Base-by-base conservation (phyloP, 2,329 filamentous ascomycete species). In the Penicillium sp. region DNA sequence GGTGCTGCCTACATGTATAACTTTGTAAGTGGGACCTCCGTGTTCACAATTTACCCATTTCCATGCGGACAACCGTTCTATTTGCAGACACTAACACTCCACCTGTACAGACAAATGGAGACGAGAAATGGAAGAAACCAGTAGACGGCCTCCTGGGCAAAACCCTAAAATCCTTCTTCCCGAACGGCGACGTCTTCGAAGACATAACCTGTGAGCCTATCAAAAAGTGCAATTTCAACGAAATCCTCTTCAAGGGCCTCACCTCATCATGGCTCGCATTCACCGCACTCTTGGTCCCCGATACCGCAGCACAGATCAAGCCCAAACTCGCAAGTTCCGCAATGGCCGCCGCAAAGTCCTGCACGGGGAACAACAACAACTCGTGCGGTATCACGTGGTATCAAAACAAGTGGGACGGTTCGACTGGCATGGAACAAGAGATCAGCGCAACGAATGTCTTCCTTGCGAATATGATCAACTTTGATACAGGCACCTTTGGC, bases 1-100 rank as follows among this genome's bases (percentile, higher is more conserved):
- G 88, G 88, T 1, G 81, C 81, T 1, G 87, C 87, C 0, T 85
- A 84, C 60, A 84, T 91, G 82, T 90, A 88, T 71, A 88, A 90
- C 68, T 81, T 68, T 64, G 80, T 82, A 68, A 63, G 78, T 70
- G 16, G 16, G 16, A 19, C 1, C 15, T 11, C n/a, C 2, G 5
- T 21, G 19, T 19, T 19, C 13, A 1, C 4, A 5, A 23, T 15
- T 21, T 13, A 7, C 13, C 13, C 6, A 29, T 29, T 25, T 25
- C 2, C 16, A 5, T 6, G 9, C 9, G 23, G 3, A 9, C 19
- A 11, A 10, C 5, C n/a, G 2, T 38, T 19, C 13, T 5, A 16
- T 19, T 16, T 9, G 2, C 34, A 29, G 4, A 31, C 10, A 5
- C 49, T 53, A 15, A 56, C 21, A 31, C n/a, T n/a, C 9, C 2